Conservation (phyloP, 352 stramenopile genomes). For the Bremia lactucae region DNA sequence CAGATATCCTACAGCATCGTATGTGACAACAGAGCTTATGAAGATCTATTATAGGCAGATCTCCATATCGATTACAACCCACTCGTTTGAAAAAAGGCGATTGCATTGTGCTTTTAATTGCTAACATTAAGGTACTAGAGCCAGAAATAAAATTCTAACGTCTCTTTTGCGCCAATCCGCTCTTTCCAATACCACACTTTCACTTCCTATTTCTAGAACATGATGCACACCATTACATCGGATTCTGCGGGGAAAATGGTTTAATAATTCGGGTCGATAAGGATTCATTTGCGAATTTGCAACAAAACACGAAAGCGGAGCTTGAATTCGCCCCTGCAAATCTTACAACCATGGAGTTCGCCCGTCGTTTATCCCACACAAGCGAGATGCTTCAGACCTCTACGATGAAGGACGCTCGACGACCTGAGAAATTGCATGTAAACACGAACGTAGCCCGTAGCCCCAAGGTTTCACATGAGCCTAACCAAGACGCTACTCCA, state of each 20-base stretch:
- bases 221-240: slow-evolving; percentile 5
- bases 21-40: neutral
- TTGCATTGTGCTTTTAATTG: neutral
- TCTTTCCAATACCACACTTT: neutral
- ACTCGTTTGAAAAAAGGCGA: neutral
- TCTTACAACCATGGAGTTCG: slow-evolving; percentile 22
- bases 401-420: slow-evolving; percentile 14
- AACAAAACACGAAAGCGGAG: slow-evolving; percentile 4
- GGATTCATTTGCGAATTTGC: slow-evolving; percentile 31
- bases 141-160: slow-evolving; percentile 5
- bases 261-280: slow-evolving; percentile 20
- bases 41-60: too few species aligned
- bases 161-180: slow-evolving; percentile 14
- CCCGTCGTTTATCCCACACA: slow-evolving; percentile 24
- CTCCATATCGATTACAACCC: too few species aligned
- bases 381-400: slow-evolving; percentile 25
- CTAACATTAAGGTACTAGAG: too few species aligned
- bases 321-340: neutral
- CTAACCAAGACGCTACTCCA: slow-evolving; percentile 11
- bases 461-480: slow-evolving; percentile 14
- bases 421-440: slow-evolving; percentile 26
- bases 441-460: slow-evolving; percentile 36
- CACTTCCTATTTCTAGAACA: slow-evolving; percentile 2
- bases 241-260: slow-evolving; percentile 4
- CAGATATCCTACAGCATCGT: too few species aligned